Percentiles rank a stretch among this genome's conserved stretches.
Evolutionary conservation across 495 filamentous ascomycete genomes (phyloP).

Genomic region (Acidiella bohemica): DNA sequence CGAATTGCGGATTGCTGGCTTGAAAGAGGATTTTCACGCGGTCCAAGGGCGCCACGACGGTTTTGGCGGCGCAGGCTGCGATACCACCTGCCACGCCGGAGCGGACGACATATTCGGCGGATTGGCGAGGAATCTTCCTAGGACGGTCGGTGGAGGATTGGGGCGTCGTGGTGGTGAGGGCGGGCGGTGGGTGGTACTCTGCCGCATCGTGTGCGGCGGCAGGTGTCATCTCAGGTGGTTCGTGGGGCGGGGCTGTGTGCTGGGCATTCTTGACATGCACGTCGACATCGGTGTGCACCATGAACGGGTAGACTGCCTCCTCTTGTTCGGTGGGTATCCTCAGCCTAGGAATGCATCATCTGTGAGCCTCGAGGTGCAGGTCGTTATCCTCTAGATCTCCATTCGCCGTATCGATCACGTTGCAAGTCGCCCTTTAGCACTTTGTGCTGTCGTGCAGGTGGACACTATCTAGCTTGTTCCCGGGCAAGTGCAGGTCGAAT

Average conservation of each 20-base stretch:
- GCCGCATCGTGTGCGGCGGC: no score
- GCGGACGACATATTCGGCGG: constrained; percentile 65
- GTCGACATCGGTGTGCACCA: neutral
- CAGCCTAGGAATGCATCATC: no score
- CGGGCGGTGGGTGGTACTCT: neutral
- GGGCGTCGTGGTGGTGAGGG: neutral
- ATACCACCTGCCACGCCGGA: constrained; percentile 76
- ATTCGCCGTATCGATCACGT: no score
- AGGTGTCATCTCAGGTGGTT: constrained; percentile 9
- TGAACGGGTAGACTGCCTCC: no score
- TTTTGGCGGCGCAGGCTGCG: constrained; percentile 75
- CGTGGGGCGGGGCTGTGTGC: neutral
- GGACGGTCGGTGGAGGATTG: neutral
- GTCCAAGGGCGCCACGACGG: constrained; percentile 86
- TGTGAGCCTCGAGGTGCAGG: no score
- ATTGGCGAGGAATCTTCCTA: constrained; percentile 47
- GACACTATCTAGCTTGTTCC: no score
- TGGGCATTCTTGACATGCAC: neutral
- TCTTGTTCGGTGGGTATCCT: no score
- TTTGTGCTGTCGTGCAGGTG: no score
- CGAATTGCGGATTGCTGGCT: constrained; percentile 81
- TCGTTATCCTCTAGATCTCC: no score
- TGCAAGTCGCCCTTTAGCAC: no score
- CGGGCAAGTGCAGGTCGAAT: no score
- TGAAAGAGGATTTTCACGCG: constrained; percentile 98